Base-by-base conservation (phyloP, 371 early-diverging fungal genomes). In the Lichtheimia hyalospora region DNA sequence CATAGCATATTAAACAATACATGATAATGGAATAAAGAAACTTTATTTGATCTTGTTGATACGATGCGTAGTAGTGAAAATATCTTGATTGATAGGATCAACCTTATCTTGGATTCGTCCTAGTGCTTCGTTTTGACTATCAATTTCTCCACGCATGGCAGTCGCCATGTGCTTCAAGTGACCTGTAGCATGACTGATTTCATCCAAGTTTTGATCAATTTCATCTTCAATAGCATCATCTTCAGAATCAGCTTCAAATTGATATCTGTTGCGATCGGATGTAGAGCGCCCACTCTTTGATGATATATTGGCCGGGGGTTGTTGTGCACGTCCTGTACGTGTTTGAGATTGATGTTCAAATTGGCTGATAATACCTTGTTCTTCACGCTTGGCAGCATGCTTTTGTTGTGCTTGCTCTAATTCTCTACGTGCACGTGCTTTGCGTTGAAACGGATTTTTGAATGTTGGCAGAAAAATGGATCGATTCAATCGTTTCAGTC, bases 151-250 rank as follows among this genome's bases (percentile, higher is more conserved):
- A 59, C 82, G 82, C 85, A 92, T 92, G 34, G 88, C 74, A 23
- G 77, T 52, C 8, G 92, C 88, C 81, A 89, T 85, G 63, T 86
- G 79, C 77, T 88, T 90, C 51, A 94, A 71, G 40, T 88, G 61
- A 7, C 73, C 71, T 15, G 90, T 62, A 10, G 86, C 82, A 52
- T 67, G 64, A 25, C 86, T 76, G 28, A 94, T 73, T 58, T 84
- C 63, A 66, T 88, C 84, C 64, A 94, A 54, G 63, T 94, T 93
- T 15, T 66, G 58, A 66, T 93, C 88, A 64, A 94, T 89, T 62
- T 94, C 94, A 54, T 86, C 75, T 73, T 94, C 95, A 16, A 84
- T 56, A 1, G 77, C 81, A 57, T 86, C 79, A 52, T 89, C 90
- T 57, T 89, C 89, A 1, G 69, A 70, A 23, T 76, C 82, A 49